Evolutionary conservation across 805 yeast genomes (phyloP), one percentile per base, ranked within the genome.

Genomic region (Groenewaldozyma tartarivorans): DNA sequence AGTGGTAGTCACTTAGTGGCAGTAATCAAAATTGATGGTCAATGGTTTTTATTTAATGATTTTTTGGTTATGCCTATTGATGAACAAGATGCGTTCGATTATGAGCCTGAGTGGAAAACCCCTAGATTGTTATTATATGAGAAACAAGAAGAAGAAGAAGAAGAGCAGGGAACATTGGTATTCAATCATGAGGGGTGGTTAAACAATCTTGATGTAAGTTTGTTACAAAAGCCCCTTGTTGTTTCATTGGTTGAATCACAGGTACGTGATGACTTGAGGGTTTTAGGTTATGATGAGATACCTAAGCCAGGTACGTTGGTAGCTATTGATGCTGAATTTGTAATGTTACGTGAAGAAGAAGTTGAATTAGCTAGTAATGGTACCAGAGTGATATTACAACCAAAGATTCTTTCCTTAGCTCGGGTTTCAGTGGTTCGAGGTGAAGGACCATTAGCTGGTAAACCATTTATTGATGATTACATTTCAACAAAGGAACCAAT

Each of bases 281-380:
- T 82, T n/a, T 62, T 85, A 43, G 76, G 86, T 0, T 62, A 63
- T 0, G 68, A 71, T 36, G 88, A 82, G 51, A 83, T 85, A 0
- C 96, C 96, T 0, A 54, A 55, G 17, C 71, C 78, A 0, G 95
- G 95, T 0, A 67, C 84, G 1, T 58, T 87, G 31, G 79, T 90
- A 16, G 98, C 97, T 0, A 81, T 92, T 43, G 99, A 92, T 66
- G 96, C 99, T 0, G 99, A 92, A 60, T 92, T 94, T 68, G 97
- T 92, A 2, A 73, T 79, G 22, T 58, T 88, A 24, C 75, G 77
- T 37, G 82, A 82, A 3, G 96, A 87, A 49, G 76, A 80, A 46
- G 72, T 76, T 34, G 96, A 88, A 54, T 73, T 90, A 36, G 74
- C 76, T 40, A 75, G 79, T 40, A 75, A 76, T 46, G 96, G 97